Evolutionary conservation across 2,329 filamentous ascomycete genomes (phyloP).

Genomic region (Epichloe scottii): DNA sequence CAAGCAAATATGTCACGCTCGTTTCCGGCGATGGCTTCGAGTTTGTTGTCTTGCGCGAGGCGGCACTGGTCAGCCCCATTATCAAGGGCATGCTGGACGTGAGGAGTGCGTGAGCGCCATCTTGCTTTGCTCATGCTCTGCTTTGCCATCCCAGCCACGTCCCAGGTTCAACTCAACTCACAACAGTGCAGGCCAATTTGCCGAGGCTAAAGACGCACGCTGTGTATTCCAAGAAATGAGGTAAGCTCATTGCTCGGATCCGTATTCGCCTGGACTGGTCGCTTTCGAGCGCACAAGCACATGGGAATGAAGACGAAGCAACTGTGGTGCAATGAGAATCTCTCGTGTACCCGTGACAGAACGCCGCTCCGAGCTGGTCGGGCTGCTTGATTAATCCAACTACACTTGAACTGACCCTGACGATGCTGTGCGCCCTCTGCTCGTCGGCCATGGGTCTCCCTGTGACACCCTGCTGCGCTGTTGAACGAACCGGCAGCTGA

Average conservation of each 20-base stretch:
- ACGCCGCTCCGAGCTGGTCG: constrained; percentile 17
- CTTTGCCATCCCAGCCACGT: neutral
- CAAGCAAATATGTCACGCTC: constrained; percentile 62
- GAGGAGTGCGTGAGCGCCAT: constrained; percentile 35
- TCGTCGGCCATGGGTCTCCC: constrained; percentile 1
- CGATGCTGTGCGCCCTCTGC: neutral
- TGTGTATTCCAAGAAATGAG: constrained; percentile 62
- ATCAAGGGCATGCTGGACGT: constrained; percentile 67
- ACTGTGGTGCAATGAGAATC: constrained; percentile 26
- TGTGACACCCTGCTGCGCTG: neutral
- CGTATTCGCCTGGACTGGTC: neutral
- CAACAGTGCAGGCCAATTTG: constrained; percentile 41
- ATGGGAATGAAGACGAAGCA: constrained; percentile 23
- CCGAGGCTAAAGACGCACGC: constrained; percentile 50
- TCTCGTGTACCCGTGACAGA: constrained; percentile 29
- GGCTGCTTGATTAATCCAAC: constrained; percentile 38
- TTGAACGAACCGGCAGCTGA: constrained; percentile 5
- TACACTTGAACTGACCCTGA: constrained; percentile 53
- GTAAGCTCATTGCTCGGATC: constrained; percentile 32
- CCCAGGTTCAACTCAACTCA: constrained; percentile 6
- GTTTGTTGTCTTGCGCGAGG: constrained; percentile 61
- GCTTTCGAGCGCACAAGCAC: neutral
- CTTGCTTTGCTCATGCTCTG: neutral
- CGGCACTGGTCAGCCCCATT: constrained; percentile 55
- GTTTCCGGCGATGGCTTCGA: constrained; percentile 65